phyloP scores from a whole-genome alignment of 495 filamentous ascomycete genomes.

The Aspergillus saccharolyticus region DNA sequence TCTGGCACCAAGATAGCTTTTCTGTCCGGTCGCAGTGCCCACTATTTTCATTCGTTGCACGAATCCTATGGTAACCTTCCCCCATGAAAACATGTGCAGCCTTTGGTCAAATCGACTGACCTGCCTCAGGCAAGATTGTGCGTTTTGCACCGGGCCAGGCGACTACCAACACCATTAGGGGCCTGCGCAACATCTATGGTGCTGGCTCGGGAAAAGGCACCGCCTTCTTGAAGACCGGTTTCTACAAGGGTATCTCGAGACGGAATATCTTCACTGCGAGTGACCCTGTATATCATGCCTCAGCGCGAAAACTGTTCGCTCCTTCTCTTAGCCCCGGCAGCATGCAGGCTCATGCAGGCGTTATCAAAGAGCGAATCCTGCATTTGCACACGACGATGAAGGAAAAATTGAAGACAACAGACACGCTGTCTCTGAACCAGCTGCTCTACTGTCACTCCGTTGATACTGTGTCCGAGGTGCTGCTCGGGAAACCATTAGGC shows the following conservation, averaged over 20 bases:
- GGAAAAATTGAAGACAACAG: conserved; percentile 6
- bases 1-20: conserved; percentile 20
- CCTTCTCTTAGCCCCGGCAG: conserved; percentile 20
- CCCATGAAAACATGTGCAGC: background rate
- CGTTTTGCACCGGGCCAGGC: conserved; percentile 23
- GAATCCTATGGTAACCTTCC: conserved; percentile 15
- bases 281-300: conserved; percentile 21
- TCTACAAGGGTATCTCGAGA: conserved; percentile 24
- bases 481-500: conserved; percentile 23
- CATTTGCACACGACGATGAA: conserved; percentile 17
- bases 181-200: conserved; percentile 25
- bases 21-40: conserved; percentile 18
- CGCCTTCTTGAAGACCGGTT: conserved; percentile 21
- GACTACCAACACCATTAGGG: conserved; percentile 24
- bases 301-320: conserved; percentile 23
- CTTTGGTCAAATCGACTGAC: background rate
- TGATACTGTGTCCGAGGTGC: conserved; percentile 25
- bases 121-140: conserved; percentile 15
- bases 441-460: conserved; percentile 25
- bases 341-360: conserved; percentile 19
- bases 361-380: conserved; percentile 17
- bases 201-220: conserved; percentile 17
- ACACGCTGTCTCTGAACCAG: conserved; percentile 18
- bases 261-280: conserved; percentile 26
- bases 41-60: conserved; percentile 20